phyloP scores from a whole-genome alignment of 495 filamentous ascomycete species.

The Aspergillus leporis region DNA sequence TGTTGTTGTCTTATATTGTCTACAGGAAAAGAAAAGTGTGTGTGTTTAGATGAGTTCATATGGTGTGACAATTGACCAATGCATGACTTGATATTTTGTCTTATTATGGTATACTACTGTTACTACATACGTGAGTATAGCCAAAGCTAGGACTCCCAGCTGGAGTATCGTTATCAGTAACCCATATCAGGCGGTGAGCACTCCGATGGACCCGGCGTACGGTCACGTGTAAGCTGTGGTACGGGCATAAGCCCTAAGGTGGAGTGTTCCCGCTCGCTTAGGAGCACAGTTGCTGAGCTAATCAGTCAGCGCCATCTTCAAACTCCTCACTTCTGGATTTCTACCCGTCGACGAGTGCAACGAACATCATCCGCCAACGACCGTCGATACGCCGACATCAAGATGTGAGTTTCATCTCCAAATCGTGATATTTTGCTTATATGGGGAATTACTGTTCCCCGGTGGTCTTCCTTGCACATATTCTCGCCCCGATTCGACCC shows the following conservation, averaged over 20 bases:
- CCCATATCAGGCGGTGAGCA: too few relatives aligned
- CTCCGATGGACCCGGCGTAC: too few relatives aligned
- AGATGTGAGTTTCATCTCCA: conserved; percentile 52
- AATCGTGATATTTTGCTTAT: conserved; percentile 14
- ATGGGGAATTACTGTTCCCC: conserved; percentile 18
- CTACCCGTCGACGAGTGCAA: conserved; percentile 45
- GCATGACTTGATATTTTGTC: neutral
- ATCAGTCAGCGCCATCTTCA: conserved; percentile 42
- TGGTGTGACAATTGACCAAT: neutral
- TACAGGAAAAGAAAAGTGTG: neutral
- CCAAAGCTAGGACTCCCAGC: too few relatives aligned
- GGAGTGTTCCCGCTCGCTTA: conserved; percentile 47
- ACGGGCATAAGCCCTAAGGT: conserved; percentile 40
- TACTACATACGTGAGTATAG: too few relatives aligned
- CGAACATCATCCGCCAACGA: conserved; percentile 56
- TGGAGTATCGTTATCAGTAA: too few relatives aligned
- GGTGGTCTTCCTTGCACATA: conserved; percentile 18
- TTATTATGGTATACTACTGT: too few relatives aligned
- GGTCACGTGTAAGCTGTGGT: neutral
- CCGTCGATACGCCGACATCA: conserved; percentile 57
- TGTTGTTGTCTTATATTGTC: neutral
- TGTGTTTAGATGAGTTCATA: neutral
- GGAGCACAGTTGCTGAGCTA: conserved; percentile 48
- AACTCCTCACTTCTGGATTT: conserved; percentile 49
- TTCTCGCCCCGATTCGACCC: conserved; percentile 10